Base-by-base conservation (phyloP, 2,329 filamentous ascomycete genomes). In the Penicillium verrucosum region DNA sequence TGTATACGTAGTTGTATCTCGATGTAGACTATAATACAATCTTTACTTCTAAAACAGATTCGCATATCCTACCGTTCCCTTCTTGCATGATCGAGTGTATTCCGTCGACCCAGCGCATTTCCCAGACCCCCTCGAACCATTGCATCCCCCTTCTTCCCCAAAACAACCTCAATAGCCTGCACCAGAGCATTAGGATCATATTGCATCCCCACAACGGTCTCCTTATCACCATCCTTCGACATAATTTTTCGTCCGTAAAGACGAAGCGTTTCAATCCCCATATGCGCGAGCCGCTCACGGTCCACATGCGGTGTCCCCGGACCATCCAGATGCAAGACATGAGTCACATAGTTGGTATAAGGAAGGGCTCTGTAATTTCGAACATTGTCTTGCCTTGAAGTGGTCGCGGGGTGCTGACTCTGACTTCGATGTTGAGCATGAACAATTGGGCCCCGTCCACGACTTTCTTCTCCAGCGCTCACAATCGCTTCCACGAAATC, bases 401-500 rank as follows among this genome's bases (percentile, higher is more conserved):
- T 32, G 16, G 64, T 50, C 4, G 51, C 41, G 0, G 51, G 18
- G 18, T 48, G 5, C 51, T 54, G 34, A 18, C 37, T 51, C 51
- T 54, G 34, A 25, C 34, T 48, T 14, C 56, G 54, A 12, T 36
- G 34, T 12, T 47, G 46, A 37, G 46, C n/a, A 21, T 47, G 37
- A 40, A 60, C 29, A 37, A 55, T 44, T 7, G 56, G 51, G 6
- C 51, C 54, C 6, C 81, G 68, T 0, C 82, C 82, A 36, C 85
- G 80, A 51, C 87, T 91, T 63, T 91, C 83, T 34, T 85, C 82
- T 37, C 88, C 89, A 0, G 92, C 92, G 23, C 85, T 82, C 0
- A 85, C 85, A 45, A 97, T 88, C 0, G 93, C 90, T 11, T 82
- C 84, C 0, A 97, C 84, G 69, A 97, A 97, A 66, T 96, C 92